These are phyloP conservation scores for Exophiala calicioides DNA, from an alignment of 2,329 filamentous ascomycete genomes.

Conservation along the genomic window DNA sequence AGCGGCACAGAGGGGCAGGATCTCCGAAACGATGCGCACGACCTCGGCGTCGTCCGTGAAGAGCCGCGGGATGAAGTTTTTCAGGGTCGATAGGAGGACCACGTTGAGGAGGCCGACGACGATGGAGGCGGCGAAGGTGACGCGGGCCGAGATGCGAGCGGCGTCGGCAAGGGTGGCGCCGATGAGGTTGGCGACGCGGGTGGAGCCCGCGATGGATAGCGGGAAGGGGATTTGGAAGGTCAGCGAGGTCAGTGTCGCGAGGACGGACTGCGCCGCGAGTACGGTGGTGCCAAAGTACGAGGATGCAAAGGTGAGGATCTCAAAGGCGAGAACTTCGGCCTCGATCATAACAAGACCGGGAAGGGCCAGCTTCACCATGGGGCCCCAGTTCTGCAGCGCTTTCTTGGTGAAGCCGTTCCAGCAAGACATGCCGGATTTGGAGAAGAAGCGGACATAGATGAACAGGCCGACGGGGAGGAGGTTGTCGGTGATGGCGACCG, in stretches of 20 bases:
- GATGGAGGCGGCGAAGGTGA: conserved; percentile 67
- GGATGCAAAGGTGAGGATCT: conserved; percentile 80
- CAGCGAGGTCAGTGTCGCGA: conserved; percentile 74
- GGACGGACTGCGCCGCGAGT: conserved; percentile 83
- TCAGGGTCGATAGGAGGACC: conserved; percentile 65
- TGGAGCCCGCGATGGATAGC: conserved; percentile 82
- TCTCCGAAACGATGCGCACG: conserved; percentile 64
- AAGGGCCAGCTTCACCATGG: conserved; percentile 83
- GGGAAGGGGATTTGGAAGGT: conserved; percentile 93
- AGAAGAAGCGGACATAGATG: conserved; percentile 69
- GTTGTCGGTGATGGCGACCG: conserved; percentile 73
- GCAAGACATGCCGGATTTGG: conserved; percentile 63
- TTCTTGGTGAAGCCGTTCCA: conserved; percentile 77
- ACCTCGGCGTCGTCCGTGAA: conserved; percentile 76
- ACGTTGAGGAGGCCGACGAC: conserved; percentile 80
- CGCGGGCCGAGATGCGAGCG: conserved; percentile 76
- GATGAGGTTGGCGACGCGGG: conserved; percentile 87
- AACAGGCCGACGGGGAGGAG: conserved; percentile 72
- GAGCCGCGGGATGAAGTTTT: conserved; percentile 72
- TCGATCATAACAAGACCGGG: conserved; percentile 93
- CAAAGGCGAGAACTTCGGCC: conserved; percentile 90
- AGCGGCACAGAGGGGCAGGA: conserved; percentile 78
- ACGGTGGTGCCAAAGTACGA: conserved; percentile 76
- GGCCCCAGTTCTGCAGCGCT: conserved; percentile 72
- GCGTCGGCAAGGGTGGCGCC: conserved; percentile 80